Evolutionary conservation across 257 asterid genomes (phyloP), one percentile per base, ranked within the genome.

Genomic region (Solanum pennellii): DNA sequence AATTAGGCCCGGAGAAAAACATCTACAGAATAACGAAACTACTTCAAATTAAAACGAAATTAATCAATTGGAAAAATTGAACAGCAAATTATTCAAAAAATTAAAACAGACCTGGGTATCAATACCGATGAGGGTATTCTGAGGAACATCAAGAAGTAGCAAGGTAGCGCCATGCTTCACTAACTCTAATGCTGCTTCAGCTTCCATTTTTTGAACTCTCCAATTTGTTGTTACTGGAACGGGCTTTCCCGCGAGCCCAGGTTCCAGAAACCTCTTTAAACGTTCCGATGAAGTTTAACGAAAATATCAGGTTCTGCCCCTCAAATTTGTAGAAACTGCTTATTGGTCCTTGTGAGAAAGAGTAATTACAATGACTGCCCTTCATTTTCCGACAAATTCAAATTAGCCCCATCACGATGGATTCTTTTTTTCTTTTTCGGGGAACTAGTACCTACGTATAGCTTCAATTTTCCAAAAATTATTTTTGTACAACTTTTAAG

Each of bases 131-230:
- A 94, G 94, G 25, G 98, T 94, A 93, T 84, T 86, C 49, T 88
- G 99, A 68, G 98, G 98, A 91, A 95, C 99, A 83, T 94, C 97
- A 68, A 97, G 96, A 35, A 92, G 93, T 45, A 97, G 95, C 86
- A 97, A 91, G 60, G 97, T 91, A 27, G 90, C 93, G 75, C 99
- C 97, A 14, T 88, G 92, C 92, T 93, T 94, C 89, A 93, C 98
- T 49, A 94, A 86, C 89, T 90, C 93, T 59, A 93, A 56, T 60
- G 99, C 98, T 85, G 92, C 91, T 11, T 94, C 96, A 23, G 93
- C 83, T 75, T 97, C 99, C 98, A 97, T 96, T 68, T 68, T 27
- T 37, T 42, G 7, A n/a, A 25, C 62, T 77, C 39, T 25, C 37
- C 83, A 77, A 77, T 77, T 18, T 25, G 5, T 77, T 37, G 29